Base-by-base conservation (phyloP, 331 rosid genomes). In the Prunus yedoensis region DNA sequence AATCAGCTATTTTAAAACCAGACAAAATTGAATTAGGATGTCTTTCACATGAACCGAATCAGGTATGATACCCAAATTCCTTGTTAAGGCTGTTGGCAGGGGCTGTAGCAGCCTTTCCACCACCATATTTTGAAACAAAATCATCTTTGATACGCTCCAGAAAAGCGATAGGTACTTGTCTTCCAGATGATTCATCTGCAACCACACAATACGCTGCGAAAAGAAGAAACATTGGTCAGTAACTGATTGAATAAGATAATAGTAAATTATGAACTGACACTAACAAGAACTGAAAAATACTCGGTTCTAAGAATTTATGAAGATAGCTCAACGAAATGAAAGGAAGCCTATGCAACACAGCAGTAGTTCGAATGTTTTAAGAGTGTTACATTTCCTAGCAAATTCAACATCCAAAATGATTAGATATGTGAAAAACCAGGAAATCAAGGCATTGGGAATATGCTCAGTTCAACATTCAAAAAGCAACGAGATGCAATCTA, bases 81-180 rank as follows among this genome's bases (percentile, higher is more conserved):
- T 88, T 91, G 91, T 83, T 94, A 66, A 94, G 95, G 86, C 97
- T 74, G 78, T 90, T 90, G 51, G 96, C 95, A 83, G 89, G 81
- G 79, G 95, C 93, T 30, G 96, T 89, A 68, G 96, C 82, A 75
- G 98, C 98, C 83, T 86, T 91, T 68, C 96, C 98, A 80, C 92
- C 90, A 41, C 96, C 90, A 83, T 88, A 91, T 84, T 81, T 88
- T 13, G 94, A 82, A 58, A 89, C 84, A 75, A 94, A 94, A 52
- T 94, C 97, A 81, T 94, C 98, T 90, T 86, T 91, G 79, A 89
- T 71, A 70, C 97, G 94, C 87, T 94, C 98, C 68, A 94, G 86
- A 78, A 94, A 90, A 71, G 98, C 96, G 46, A 94, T 87, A 50
- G 98, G 98, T 20, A 91, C 80, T 79, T 91, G 98, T 74, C 98